phyloP scores from a whole-genome alignment of 1,139 yeast species.

The Schwanniomyces etchellsii region DNA sequence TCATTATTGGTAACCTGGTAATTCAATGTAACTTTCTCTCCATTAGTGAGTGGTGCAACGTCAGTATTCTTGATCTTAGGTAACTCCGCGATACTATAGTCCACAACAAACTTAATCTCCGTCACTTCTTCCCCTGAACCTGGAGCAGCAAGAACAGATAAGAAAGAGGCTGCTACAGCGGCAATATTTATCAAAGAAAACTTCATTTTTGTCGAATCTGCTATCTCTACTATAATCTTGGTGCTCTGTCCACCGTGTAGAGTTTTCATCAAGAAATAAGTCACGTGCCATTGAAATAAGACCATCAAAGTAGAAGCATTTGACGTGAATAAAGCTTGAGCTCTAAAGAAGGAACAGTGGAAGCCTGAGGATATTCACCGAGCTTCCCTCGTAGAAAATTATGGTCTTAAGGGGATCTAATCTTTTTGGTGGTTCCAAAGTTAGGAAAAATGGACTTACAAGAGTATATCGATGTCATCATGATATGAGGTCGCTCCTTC shows the following conservation, averaged over 20 bases:
- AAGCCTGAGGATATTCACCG: no score
- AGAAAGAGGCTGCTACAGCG: slow-evolving; percentile 9
- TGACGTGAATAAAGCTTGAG: no score
- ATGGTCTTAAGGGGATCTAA: no score
- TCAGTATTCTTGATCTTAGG: slow-evolving; percentile 31
- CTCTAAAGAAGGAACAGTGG: no score
- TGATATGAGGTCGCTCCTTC: no score
- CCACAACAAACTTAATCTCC: slow-evolving; percentile 33
- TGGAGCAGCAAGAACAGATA: no score
- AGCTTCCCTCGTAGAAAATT: no score
- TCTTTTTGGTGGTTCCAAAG: no score
- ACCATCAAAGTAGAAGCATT: no score
- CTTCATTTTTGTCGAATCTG: slow-evolving; percentile 7
- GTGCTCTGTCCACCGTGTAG: not conserved
- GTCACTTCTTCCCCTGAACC: slow-evolving; percentile 12
- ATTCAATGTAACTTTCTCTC: slow-evolving; percentile 49
- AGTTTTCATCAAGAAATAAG: not conserved
- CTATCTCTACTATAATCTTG: slow-evolving; percentile 7
- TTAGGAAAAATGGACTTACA: no score
- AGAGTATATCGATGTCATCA: no score
- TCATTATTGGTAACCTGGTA: slow-evolving; percentile 59
- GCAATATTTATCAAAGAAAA: slow-evolving; percentile 5
- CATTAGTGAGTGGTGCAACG: slow-evolving; percentile 42
- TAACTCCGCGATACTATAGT: slow-evolving; percentile 36
- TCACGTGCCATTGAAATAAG: no score